These are phyloP conservation scores for Talaromyces sp. DNA, from an alignment of 2,329 filamentous ascomycete species.

Conservation along the genomic window DNA sequence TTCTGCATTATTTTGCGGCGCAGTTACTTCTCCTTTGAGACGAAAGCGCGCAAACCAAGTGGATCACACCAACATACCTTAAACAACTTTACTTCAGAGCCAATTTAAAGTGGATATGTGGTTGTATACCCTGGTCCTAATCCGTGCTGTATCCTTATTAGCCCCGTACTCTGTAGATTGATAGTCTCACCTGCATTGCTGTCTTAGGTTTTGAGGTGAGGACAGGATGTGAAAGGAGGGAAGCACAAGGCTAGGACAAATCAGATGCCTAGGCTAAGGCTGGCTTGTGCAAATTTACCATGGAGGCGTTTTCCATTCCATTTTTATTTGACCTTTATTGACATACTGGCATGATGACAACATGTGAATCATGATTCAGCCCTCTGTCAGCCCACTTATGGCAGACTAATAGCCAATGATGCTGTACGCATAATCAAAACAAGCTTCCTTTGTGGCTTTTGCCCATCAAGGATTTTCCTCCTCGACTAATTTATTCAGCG, in stretches of 20 bases:
- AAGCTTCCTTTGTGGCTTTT: conserved; percentile 16
- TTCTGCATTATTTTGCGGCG: conserved; percentile 19
- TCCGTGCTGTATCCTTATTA: not conserved
- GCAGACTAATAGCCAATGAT: conserved; percentile 10
- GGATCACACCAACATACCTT: conserved; percentile 14
- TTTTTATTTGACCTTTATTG: not conserved
- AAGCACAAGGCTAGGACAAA: not conserved
- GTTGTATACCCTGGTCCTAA: conserved; percentile 1
- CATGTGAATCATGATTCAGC: conserved; percentile 1
- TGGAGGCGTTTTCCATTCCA: not conserved
- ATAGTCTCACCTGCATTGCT: not conserved
- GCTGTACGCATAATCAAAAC: not conserved
- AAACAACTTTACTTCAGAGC: conserved; percentile 12
- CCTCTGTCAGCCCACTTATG: not conserved
- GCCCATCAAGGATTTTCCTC: not conserved
- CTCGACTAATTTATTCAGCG: not conserved
- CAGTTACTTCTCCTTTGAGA: conserved; percentile 15
- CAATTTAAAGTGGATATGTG: not conserved
- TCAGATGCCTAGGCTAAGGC: not conserved
- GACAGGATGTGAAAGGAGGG: not conserved
- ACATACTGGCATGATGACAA: not conserved
- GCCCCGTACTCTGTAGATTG: not conserved
- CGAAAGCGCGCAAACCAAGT: conserved; percentile 12
- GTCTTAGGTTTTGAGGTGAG: not conserved
- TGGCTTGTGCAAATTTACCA: not conserved